Percentiles rank a stretch among this genome's conserved stretches.
These are phyloP conservation scores for Pythium pyrilobum DNA, from an alignment of 352 stramenopile genomes.

Conservation along the genomic window DNA sequence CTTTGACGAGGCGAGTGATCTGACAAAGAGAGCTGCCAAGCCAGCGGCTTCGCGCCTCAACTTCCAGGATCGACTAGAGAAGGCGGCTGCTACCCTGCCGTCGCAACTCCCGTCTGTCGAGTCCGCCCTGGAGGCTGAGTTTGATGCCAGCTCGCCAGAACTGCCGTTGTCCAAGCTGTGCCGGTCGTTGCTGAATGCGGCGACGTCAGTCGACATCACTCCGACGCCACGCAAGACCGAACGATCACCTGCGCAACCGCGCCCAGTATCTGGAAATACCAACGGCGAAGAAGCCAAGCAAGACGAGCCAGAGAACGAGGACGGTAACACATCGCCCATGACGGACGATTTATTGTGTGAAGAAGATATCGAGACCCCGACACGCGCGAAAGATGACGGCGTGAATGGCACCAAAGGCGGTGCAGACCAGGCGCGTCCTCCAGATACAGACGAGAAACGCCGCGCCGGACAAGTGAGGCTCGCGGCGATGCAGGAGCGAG, in stretches of 20 bases:
- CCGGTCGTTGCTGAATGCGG: constrained; percentile 49
- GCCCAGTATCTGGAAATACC: neutral
- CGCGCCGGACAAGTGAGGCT: constrained; percentile 5
- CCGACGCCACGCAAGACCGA: constrained; percentile 20
- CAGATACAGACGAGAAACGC: neutral
- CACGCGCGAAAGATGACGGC: neutral
- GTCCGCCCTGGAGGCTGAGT: constrained; percentile 29
- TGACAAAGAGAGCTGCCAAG: constrained; percentile 2
- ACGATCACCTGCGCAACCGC: neutral
- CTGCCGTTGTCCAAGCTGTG: constrained; percentile 36
- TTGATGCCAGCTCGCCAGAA: neutral
- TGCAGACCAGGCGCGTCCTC: neutral
- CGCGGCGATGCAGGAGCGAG: constrained; percentile 57
- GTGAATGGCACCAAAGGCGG: neutral
- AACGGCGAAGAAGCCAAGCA: neutral
- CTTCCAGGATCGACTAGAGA: constrained; percentile 38
- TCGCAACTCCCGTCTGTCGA: constrained; percentile 30
- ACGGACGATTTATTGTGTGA: constrained; percentile 53
- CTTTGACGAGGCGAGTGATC: neutral
- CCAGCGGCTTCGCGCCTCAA: constrained; percentile 11
- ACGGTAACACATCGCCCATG: constrained; percentile 27
- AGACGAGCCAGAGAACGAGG: neutral
- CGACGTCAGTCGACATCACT: constrained; percentile 30
- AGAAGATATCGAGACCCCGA: constrained; percentile 54
- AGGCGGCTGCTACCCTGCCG: constrained; percentile 1